Evolutionary conservation across 2,329 filamentous ascomycete species (phyloP).

Genomic region (Exserohilum rostratum): DNA sequence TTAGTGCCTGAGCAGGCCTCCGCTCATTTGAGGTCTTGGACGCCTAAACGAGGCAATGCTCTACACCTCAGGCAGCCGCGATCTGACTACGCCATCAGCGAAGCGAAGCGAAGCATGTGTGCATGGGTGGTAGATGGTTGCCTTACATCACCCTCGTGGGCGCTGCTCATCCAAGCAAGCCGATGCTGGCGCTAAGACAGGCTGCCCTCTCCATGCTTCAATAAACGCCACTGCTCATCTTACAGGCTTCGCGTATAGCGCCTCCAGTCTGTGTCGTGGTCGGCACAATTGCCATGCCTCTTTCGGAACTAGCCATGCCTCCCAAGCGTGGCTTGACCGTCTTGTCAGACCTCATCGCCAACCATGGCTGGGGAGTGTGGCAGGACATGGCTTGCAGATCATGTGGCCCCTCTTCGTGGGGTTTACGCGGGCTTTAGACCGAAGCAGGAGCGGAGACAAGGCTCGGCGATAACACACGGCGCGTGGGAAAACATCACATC

Average conservation of each 20-base stretch:
- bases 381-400: background rate
- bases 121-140: no score
- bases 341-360: constrained; percentile 3
- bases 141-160: background rate
- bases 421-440: background rate
- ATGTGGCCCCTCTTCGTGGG: constrained; percentile 1
- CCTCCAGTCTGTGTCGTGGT: no score
- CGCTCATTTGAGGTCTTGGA: background rate
- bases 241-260: background rate
- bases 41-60: constrained; percentile 17
- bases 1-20: background rate
- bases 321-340: background rate
- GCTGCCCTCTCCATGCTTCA: background rate
- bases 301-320: no score
- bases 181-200: background rate
- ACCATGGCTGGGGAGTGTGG: no score
- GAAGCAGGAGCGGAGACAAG: background rate
- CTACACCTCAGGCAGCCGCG: constrained; percentile 12
- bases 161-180: constrained; percentile 2
- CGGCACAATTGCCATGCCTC: background rate
- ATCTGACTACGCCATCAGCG: constrained; percentile 3
- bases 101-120: no score
- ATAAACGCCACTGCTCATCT: constrained; percentile 5
- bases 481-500: no score
- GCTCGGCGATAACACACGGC: background rate